A percentile compares a stretch with the other conserved stretches of the same genome.
phyloP scores from a whole-genome alignment of 2,329 filamentous ascomycete species.

The Chalara sp. region DNA sequence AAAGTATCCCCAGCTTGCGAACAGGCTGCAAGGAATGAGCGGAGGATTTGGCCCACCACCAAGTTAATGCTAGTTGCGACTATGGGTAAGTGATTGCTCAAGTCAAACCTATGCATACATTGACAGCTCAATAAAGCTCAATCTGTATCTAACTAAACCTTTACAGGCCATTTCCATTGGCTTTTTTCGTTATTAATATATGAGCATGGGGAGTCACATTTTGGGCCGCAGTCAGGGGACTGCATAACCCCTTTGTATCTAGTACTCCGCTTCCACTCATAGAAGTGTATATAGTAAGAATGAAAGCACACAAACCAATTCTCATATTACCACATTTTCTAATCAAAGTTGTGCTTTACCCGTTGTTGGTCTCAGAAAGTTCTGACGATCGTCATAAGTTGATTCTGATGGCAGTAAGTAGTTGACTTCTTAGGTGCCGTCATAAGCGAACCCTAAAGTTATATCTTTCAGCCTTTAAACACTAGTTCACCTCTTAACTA shows the following conservation, averaged over 20 bases:
- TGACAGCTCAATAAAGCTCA: no score
- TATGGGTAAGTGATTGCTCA: not conserved
- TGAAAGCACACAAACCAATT: not conserved
- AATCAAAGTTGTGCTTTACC: no score
- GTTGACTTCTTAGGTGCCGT: no score
- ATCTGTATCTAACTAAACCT: no score
- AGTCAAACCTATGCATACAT: not conserved
- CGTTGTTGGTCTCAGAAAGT: no score
- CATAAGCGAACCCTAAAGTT: no score
- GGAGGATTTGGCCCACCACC: constrained; percentile 21
- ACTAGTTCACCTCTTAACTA: no score
- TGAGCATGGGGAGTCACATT: not conserved
- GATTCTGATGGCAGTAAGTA: no score
- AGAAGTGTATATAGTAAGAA: constrained; percentile 5
- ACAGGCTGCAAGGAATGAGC: constrained; percentile 60
- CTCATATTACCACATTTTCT: no score
- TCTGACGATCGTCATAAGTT: no score
- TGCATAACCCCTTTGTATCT: constrained; percentile 2
- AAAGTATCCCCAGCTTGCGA: constrained; percentile 75
- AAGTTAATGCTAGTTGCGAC: not conserved
- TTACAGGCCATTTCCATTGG: no score
- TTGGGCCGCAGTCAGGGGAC: not conserved
- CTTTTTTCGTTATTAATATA: not conserved
- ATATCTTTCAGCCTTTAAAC: no score
- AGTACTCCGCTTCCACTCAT: constrained; percentile 1